Evolutionary conservation across 2,329 filamentous ascomycete genomes (phyloP).

Genomic region (Lachnellula hyalina): DNA sequence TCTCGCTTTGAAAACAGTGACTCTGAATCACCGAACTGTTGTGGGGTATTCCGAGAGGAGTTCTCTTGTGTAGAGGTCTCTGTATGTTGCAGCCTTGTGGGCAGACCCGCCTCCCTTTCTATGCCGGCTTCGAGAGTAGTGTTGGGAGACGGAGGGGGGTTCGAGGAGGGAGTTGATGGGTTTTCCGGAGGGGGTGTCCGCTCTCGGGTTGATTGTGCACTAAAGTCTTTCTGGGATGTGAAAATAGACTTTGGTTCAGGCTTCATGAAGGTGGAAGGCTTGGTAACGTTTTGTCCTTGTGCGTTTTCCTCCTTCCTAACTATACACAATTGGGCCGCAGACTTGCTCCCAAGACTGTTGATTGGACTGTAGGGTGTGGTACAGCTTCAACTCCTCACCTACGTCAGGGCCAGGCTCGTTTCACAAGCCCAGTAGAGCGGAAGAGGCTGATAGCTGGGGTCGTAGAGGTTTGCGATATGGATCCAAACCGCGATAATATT

Average conservation of each 20-base stretch:
- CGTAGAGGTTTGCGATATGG: too few species aligned
- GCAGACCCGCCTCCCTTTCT: neutral
- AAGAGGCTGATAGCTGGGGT: too few species aligned
- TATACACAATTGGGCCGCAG: too few species aligned
- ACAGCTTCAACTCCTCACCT: too few species aligned
- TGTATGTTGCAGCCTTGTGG: neutral
- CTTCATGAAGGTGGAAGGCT: conserved; percentile 13
- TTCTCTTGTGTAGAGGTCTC: neutral
- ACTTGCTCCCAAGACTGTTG: too few species aligned
- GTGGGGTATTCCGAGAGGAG: neutral
- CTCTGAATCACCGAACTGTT: neutral
- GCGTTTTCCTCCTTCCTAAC: too few species aligned
- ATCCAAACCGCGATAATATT: too few species aligned
- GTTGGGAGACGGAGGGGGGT: neutral
- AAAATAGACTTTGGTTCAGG: conserved; percentile 22
- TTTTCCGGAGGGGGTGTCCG: conserved; percentile 2
- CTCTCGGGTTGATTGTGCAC: conserved; percentile 4
- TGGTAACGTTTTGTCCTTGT: too few species aligned
- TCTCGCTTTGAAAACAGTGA: conserved; percentile 6
- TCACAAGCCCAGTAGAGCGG: too few species aligned
- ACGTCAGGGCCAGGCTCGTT: too few species aligned
- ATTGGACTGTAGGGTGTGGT: too few species aligned
- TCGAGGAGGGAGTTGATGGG: neutral
- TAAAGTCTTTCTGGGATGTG: conserved; percentile 19
- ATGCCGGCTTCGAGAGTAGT: neutral